Evolutionary conservation across 164 flowering plant genomes (phyloP).

Genomic region (Platanus orientalis): DNA sequence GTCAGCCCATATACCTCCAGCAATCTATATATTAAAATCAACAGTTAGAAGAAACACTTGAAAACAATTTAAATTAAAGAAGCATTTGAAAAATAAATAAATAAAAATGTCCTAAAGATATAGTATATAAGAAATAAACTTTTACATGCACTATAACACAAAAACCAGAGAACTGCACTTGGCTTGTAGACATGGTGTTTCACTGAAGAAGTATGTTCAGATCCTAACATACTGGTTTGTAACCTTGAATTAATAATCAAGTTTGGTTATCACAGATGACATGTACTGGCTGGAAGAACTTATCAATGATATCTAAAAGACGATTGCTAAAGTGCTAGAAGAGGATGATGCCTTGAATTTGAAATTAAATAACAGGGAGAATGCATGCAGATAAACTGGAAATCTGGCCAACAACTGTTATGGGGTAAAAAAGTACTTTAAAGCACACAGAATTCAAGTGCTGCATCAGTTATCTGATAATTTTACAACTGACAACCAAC

Average conservation of each 20-base stretch:
- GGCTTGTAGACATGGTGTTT: neutral
- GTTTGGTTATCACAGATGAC: neutral
- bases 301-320: no score
- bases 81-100: neutral
- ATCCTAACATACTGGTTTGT: neutral
- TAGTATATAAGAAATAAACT: neutral
- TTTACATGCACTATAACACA: neutral
- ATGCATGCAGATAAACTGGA: no score
- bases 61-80: neutral
- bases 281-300: neutral
- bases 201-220: neutral
- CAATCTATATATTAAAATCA: constrained; percentile 48
- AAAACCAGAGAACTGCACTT: neutral
- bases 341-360: no score
- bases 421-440: no score
- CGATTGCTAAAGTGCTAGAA: neutral
- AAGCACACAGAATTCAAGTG: no score
- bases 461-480: no score
- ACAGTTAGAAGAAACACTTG: constrained; percentile 2
- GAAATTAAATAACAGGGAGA: no score
- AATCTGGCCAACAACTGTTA: no score
- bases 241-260: neutral
- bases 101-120: no score
- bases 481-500: no score
- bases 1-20: constrained; percentile 99